These are phyloP conservation scores for Echium plantagineum DNA, from an alignment of 257 asterid genomes.

Conservation along the genomic window DNA sequence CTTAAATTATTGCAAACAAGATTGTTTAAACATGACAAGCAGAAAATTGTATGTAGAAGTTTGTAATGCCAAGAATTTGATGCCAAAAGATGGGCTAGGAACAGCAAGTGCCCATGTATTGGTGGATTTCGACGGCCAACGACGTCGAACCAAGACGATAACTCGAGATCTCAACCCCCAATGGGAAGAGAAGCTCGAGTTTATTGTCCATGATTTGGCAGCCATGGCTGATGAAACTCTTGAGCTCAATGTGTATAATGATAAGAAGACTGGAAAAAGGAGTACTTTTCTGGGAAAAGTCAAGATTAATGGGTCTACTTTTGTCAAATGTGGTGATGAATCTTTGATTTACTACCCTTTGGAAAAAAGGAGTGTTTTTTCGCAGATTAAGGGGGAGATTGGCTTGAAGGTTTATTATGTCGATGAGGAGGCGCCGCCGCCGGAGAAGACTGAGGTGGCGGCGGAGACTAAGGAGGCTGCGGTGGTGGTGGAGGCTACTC, in stretches of 20 bases:
- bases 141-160: constrained; percentile 75
- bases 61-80: constrained; percentile 67
- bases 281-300: constrained; percentile 79
- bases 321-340: constrained; percentile 45
- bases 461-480: constrained; percentile 24
- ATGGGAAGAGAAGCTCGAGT: constrained; percentile 82
- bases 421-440: constrained; percentile 33
- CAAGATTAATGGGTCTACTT: constrained; percentile 54
- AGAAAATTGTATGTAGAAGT: constrained; percentile 54
- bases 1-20: neutral
- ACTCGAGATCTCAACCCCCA: constrained; percentile 76
- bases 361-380: constrained; percentile 85
- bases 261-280: constrained; percentile 55
- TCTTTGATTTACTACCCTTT: constrained; percentile 64
- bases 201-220: constrained; percentile 46
- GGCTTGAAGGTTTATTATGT: constrained; percentile 56
- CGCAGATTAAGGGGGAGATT: constrained; percentile 86
- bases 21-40: constrained; percentile 12
- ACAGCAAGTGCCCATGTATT: constrained; percentile 83
- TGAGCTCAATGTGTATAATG: constrained; percentile 69
- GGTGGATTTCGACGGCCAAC: constrained; percentile 79
- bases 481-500: neutral
- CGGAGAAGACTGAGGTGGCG: constrained; percentile 22
- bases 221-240: constrained; percentile 43
- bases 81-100: constrained; percentile 97